Base-by-base conservation (phyloP, 768 basidiomycete species). In the Gymnopilus dilepis region DNA sequence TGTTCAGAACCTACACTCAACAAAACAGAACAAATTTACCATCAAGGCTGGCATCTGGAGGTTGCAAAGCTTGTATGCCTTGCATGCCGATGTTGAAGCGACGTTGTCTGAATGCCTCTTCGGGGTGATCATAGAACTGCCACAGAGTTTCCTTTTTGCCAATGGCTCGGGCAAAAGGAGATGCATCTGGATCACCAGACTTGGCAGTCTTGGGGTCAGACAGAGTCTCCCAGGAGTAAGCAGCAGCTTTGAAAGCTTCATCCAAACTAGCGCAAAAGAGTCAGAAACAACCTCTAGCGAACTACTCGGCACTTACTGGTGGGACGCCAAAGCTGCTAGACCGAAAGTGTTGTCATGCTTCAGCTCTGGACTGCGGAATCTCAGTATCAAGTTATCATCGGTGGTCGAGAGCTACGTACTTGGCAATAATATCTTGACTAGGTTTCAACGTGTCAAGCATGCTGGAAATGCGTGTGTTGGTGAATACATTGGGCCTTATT, bases 401-500 rank as follows among this genome's bases (percentile, higher is more conserved):
- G 5, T 33, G 15, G 9, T 50, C 38, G 34, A 33, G 2, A 30
- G 19, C 6, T 28, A 68, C 70, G 2, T 57, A 75, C 76, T 67
- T 61, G 6, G 64, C 57, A 7, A 70, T 38, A 4, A 78, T 48
- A 0, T 76, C 73, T 19, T 63, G 59, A 6, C 71, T 67, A 0
- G 69, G 62, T 59, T 76, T 77, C 6, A 68, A 66, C 2, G 68
- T 75, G 52, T 76, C 74, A 17, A 78, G 54, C 24, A 71, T 47
- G 8, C 68, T 68, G 1, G 74, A 75, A 40, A 80, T 69, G 8
- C 77, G 73, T 9, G 73, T 79, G 65, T 76, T 72, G 3, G 74
- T 62, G 56, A 75, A 79, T 0, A 77, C 74, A 62, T 78, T 73
- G 1, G 76, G 74, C 13, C 42, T 59, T 1, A 78, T 64, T 67